Evolutionary conservation across 2,329 filamentous ascomycete species (phyloP), one percentile per base, ranked within the genome.

Genomic region (Ophiostoma sp.): DNA sequence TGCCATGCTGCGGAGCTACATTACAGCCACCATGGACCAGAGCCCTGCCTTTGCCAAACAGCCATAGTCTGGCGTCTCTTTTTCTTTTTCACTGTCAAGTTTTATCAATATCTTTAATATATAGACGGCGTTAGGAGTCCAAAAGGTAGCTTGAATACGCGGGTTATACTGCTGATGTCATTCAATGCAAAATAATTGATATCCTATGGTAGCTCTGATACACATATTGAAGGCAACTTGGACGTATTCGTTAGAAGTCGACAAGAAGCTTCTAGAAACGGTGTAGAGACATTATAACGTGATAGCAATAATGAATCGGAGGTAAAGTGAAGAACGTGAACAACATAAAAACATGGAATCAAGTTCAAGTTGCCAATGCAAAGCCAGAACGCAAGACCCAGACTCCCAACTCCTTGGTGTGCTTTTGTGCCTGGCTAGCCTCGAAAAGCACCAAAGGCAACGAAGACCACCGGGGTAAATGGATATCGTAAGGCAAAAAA

Each of bases 1-100:
- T 90, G 90, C 90, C 39, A 92, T 93, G 20, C 78, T 98, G 79
- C 87, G 94, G 75, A 88, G 84, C 11, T 96, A 94, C 77, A 96
- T 97, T 68, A 90, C 91, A 1, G 85, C 89, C 60, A 97, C 92
- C 0, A 92, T 97, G 89, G 92, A 97, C 80, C 90, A 92, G 79
- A 94, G 94, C 75, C 87, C 90, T 17, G 91, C 90, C 3, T 96
- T 96, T 77, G 78, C 83, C 57, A 73, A 71, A 62, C 54, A 69
- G 65, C 23, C 52, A 20, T 60, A 52, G 20, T 52, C 33, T 41
- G 7, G 15, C 23, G 1, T 27, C 15, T 35, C 23, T 1, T 13
- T 11, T 54, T 57, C 7, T 60, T 62, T 17, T 17, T 10, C 39
- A 31, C 17, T 10, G 7, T 20, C 41, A 67, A 54, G 2, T 33